Percentiles rank a stretch among this genome's conserved stretches.
These are phyloP conservation scores for Pythium utonaiense DNA, from an alignment of 352 stramenopile species.

Conservation along the genomic window DNA sequence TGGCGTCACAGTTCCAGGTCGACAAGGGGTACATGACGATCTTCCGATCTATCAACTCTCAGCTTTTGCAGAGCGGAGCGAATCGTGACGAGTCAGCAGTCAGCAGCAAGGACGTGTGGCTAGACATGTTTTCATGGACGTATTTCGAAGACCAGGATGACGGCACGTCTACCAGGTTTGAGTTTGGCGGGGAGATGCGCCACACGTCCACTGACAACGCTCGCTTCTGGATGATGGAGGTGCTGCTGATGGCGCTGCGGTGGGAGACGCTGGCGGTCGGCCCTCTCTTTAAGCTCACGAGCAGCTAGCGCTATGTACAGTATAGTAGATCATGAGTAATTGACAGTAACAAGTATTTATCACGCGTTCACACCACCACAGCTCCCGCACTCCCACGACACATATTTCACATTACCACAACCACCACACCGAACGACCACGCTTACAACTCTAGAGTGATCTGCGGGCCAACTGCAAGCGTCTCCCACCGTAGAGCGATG, in stretches of 20 bases:
- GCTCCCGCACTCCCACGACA: no score
- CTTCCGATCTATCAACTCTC: conserved; percentile 52
- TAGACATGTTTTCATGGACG: conserved; percentile 32
- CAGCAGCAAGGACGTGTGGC: conserved; percentile 35
- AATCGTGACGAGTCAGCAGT: neutral
- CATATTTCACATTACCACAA: no score
- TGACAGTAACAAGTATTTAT: neutral
- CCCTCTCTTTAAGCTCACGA: conserved; percentile 37
- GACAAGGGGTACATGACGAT: conserved; percentile 58
- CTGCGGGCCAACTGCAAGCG: conserved; percentile 42
- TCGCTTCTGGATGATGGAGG: conserved; percentile 56
- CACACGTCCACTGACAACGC: conserved; percentile 31
- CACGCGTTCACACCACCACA: neutral
- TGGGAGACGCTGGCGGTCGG: conserved; percentile 66
- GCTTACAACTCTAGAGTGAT: conserved; percentile 28
- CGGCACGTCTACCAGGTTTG: conserved; percentile 25
- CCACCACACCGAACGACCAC: neutral
- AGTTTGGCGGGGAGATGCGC: conserved; percentile 47
- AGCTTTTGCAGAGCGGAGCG: conserved; percentile 25
- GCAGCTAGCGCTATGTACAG: conserved; percentile 18
- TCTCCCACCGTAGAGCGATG: conserved; percentile 60
- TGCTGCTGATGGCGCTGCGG: conserved; percentile 62
- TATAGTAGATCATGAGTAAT: no score
- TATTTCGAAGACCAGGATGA: conserved; percentile 17
- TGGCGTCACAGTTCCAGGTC: conserved; percentile 54